phyloP scores from a whole-genome alignment of 1,139 yeast genomes.

The Hanseniaspora uvarum region DNA sequence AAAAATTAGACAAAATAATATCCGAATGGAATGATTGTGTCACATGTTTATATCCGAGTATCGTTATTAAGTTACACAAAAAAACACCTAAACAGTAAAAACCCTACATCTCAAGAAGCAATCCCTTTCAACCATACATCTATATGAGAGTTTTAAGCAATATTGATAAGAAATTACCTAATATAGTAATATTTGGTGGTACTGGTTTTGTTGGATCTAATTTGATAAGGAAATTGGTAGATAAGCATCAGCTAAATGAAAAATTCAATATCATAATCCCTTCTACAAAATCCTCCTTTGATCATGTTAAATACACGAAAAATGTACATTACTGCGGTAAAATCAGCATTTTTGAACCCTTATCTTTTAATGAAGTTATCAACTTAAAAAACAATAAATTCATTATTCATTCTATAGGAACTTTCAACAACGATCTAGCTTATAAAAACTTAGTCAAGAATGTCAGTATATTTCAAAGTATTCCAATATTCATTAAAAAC shows the following conservation, averaged over 20 bases:
- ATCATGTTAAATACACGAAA: neutral
- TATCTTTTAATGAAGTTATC: neutral
- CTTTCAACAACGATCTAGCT: constrained; percentile 5
- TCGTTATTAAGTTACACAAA: neutral
- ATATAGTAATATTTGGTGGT: constrained; percentile 11
- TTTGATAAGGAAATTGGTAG: constrained; percentile 1
- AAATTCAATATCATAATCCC: constrained; percentile 3
- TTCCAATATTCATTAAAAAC: neutral
- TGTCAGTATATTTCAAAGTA: neutral
- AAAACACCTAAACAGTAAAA: too few species aligned
- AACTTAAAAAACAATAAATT: neutral
- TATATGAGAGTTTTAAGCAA: neutral
- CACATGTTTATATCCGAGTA: neutral
- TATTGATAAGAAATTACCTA: neutral
- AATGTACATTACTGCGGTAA: constrained; percentile 1
- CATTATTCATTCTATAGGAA: constrained; percentile 14
- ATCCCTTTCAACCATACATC: too few species aligned
- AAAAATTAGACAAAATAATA: neutral
- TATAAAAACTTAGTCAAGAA: constrained; percentile 10
- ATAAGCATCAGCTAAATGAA: constrained; percentile 1
- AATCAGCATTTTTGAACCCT: neutral
- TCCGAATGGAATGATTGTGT: neutral
- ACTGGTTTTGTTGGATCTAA: constrained; percentile 12
- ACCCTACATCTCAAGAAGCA: too few species aligned
- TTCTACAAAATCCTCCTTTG: neutral